Conservation (phyloP, 1,139 yeast species). For the Zygoascus sp. region DNA sequence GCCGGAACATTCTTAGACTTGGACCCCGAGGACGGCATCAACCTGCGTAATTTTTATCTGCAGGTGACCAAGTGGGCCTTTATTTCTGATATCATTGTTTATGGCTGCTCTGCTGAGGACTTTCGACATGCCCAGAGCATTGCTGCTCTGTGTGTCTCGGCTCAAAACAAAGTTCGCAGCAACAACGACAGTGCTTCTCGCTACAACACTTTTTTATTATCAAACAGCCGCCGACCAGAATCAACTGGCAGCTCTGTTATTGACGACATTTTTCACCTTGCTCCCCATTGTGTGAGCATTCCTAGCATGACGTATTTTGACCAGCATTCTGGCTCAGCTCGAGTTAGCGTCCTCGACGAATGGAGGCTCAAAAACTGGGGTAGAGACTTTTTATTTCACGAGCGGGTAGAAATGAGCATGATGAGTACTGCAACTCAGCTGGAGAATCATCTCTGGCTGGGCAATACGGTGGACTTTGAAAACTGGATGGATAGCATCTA, state of each 20-base stretch:
- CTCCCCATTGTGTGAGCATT: conserved; percentile 9
- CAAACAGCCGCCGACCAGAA: not conserved
- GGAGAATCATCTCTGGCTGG: conserved; percentile 63
- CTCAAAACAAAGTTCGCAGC: conserved; percentile 24
- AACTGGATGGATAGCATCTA: conserved; percentile 24
- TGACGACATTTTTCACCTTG: conserved; percentile 22
- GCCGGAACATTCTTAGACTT: conserved; percentile 30
- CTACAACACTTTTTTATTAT: conserved; percentile 23
- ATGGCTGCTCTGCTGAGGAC: conserved; percentile 39
- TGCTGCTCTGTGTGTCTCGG: conserved; percentile 25
- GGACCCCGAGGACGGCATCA: conserved; percentile 62
- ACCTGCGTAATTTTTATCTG: conserved; percentile 69
- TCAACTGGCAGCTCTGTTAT: conserved; percentile 20
- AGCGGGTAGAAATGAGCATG: conserved; percentile 71
- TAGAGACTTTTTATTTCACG: conserved; percentile 64
- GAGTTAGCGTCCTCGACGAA: conserved; percentile 26
- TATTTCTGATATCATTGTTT: conserved; percentile 65
- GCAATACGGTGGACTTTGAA: conserved; percentile 59
- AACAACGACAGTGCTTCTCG: not conserved
- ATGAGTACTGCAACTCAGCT: conserved; percentile 78
- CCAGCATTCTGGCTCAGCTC: conserved; percentile 16
- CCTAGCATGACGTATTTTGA: conserved; percentile 7
- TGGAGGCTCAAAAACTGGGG: conserved; percentile 56
- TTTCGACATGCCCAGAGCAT: conserved; percentile 21
- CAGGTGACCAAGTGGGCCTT: conserved; percentile 69